Conservation (phyloP, 805 yeast genomes). For the Nakazawaea molendinolei region DNA sequence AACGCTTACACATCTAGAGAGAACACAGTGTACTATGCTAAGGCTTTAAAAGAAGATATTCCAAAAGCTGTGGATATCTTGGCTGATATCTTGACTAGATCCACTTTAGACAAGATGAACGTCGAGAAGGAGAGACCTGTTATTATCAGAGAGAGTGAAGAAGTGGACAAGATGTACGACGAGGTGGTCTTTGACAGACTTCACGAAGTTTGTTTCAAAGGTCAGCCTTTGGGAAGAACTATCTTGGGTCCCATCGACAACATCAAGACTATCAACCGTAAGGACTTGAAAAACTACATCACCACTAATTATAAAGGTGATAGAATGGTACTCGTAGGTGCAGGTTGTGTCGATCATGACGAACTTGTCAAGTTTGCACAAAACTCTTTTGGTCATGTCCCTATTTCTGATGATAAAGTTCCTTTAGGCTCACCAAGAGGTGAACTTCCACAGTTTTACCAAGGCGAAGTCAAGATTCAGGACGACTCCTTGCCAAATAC, state of each 20-base stretch:
- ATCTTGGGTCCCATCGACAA: slow-evolving; percentile 91
- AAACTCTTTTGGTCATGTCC: slow-evolving; percentile 67
- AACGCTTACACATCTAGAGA: slow-evolving; percentile 99
- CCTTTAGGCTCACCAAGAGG: slow-evolving; percentile 71
- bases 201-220: slow-evolving; percentile 85
- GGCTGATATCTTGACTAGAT: slow-evolving; percentile 82
- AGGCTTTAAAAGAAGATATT: slow-evolving; percentile 73
- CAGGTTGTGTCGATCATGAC: slow-evolving; percentile 89
- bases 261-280: slow-evolving; percentile 70
- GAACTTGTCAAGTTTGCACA: slow-evolving; percentile 73
- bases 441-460: slow-evolving; percentile 73
- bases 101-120: slow-evolving; percentile 74
- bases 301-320: slow-evolving; percentile 87
- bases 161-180: slow-evolving; percentile 96
- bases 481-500: slow-evolving; percentile 83
- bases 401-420: slow-evolving; percentile 43
- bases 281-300: slow-evolving; percentile 76
- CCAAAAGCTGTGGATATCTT: slow-evolving; percentile 82
- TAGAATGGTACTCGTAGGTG: slow-evolving; percentile 96
- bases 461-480: slow-evolving; percentile 79
- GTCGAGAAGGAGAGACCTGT: slow-evolving; percentile 96
- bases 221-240: slow-evolving; percentile 93
- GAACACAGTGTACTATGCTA: slow-evolving; percentile 94
- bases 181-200: slow-evolving; percentile 96
- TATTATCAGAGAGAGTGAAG: slow-evolving; percentile 92